These are phyloP conservation scores for Naganishia sp. DNA, from an alignment of 1,284 basidiomycete genomes.

Conservation along the genomic window DNA sequence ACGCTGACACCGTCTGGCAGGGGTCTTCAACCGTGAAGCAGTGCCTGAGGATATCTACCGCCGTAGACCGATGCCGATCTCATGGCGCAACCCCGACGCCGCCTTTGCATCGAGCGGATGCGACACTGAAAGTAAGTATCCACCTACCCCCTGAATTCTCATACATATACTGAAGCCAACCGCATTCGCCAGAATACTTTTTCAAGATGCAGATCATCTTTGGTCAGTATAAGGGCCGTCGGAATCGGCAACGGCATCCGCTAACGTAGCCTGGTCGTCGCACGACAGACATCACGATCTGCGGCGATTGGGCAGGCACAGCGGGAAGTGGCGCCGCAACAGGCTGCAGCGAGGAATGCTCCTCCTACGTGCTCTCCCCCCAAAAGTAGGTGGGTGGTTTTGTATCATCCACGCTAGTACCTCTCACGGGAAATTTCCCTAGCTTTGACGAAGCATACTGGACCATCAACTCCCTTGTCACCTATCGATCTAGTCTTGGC, in stretches of 20 bases:
- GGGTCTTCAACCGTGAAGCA: constrained; percentile 37
- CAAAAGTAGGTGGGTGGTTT: constrained; percentile 8
- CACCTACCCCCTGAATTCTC: no score
- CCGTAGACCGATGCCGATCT: constrained; percentile 31
- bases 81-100: constrained; percentile 30
- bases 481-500: neutral
- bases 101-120: constrained; percentile 25
- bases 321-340: constrained; percentile 40
- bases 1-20: constrained; percentile 42
- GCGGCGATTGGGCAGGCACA: constrained; percentile 40
- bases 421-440: neutral
- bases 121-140: constrained; percentile 17
- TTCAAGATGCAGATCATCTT: constrained; percentile 31
- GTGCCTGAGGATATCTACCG: constrained; percentile 45
- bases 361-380: constrained; percentile 10
- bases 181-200: constrained; percentile 14
- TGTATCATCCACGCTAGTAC: no score
- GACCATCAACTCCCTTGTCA: constrained; percentile 7
- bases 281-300: constrained; percentile 13
- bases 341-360: constrained; percentile 45
- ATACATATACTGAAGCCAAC: neutral
- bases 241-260: neutral
- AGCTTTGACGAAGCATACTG: constrained; percentile 21
- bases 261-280: neutral
- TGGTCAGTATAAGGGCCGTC: constrained; percentile 1